Evolutionary conservation across 371 early-diverging fungal genomes (phyloP).

Genomic region (Synchytrium microbalum): DNA sequence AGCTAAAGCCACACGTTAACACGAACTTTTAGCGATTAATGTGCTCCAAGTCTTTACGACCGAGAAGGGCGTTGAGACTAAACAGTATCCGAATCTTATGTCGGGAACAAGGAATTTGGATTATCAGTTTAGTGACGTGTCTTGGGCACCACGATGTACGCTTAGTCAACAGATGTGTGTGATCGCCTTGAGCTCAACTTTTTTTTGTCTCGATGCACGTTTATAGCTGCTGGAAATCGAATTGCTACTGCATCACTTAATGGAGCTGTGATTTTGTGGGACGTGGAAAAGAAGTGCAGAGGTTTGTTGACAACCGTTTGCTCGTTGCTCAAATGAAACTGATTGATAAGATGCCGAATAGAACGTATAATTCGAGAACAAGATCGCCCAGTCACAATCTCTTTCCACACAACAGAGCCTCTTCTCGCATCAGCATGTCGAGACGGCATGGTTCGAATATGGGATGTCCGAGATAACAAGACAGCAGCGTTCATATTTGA

Average conservation of each 20-base stretch:
- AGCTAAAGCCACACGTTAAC: neutral
- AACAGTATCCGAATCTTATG: neutral
- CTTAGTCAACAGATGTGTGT: no score
- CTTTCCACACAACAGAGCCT: neutral
- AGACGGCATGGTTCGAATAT: neutral
- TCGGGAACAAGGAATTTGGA: neutral
- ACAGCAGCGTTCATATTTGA: neutral
- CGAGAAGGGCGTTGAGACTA: neutral
- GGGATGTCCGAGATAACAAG: neutral
- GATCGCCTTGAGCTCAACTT: neutral
- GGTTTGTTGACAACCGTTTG: neutral
- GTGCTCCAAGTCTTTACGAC: neutral
- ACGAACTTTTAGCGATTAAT: neutral
- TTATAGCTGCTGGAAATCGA: neutral
- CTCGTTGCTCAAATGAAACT: neutral
- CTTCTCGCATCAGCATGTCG: neutral
- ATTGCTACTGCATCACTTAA: neutral
- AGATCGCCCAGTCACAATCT: neutral
- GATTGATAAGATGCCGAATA: neutral
- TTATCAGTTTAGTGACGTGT: neutral
- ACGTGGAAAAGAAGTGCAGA: neutral
- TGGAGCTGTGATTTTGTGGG: neutral
- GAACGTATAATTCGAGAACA: neutral
- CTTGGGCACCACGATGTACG: neutral
- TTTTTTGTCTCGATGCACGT: neutral